Evolutionary conservation across 2,329 filamentous ascomycete genomes (phyloP), one percentile per base, ranked within the genome.

Genomic region (Grosmannia clavigera): DNA sequence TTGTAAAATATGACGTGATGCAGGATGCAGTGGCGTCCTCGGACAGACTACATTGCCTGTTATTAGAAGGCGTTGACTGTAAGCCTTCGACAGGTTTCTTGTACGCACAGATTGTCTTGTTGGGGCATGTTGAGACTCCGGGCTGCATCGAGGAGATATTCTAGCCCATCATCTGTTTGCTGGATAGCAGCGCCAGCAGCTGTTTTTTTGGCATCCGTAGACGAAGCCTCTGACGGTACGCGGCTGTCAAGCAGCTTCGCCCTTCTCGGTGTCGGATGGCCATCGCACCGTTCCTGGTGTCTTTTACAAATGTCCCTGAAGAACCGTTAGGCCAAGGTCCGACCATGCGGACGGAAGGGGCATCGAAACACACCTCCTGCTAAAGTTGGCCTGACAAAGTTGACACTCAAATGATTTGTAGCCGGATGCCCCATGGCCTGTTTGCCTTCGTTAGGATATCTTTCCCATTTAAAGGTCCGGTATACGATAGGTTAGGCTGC

Each of bases 291-390:
- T 27, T 60, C 55, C 16, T 50, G 55, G 27, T 60, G 59, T 3
- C 59, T 48, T 29, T 60, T 60, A 48, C 59, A 60, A 9, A 58
- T 60, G 55, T 60, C 59, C 16, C 59, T 60, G 22, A 31, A 29
- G 2, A 27, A 35, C 6, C 4, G 25, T 57, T 35, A 57, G 43
- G 6, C 27, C 10, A 3, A 25, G 14, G 3, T 12, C 22, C 12
- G 10, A 5, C 9, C n/a, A n/a, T 29, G 10, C 16, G 14, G 43
- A 46, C 5, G 16, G 16, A 33, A 27, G 25, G 16, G 19, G 33
- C 27, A 22, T 19, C 19, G 27, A 5, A 33, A 12, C 19, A 19
- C 25, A 58, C 57, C 57, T 54, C 27, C 59, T 43, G n/a, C 48
- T 51, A 25, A 60, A 60, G n/a, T 55, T 58, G 10, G 59, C 48